Evolutionary conservation across 2,329 filamentous ascomycete species (phyloP).

Genomic region (Hymenoscyphus fructigenus): DNA sequence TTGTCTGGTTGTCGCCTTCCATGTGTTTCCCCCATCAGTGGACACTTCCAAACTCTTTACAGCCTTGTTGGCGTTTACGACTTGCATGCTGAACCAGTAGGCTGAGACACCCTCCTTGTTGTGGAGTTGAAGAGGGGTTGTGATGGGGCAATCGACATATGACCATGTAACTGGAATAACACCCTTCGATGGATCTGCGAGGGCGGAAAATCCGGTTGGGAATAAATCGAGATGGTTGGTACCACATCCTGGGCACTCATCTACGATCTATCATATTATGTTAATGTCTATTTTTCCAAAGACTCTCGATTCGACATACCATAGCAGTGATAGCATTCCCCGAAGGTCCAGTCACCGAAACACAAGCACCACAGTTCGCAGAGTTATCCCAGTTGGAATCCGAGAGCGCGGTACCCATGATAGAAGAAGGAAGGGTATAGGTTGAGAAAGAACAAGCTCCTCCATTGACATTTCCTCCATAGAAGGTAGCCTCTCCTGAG

Average conservation of each 20-base stretch:
- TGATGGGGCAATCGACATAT: slow-evolving; percentile 51
- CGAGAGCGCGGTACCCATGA: slow-evolving; percentile 63
- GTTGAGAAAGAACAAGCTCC: slow-evolving; percentile 63
- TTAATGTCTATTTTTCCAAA: background rate
- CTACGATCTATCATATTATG: slow-evolving; percentile 45
- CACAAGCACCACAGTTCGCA: slow-evolving; percentile 59
- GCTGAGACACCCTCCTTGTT: slow-evolving; percentile 52
- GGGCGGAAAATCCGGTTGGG: slow-evolving; percentile 47
- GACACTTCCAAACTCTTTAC: slow-evolving; percentile 59
- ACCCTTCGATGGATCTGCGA: slow-evolving; percentile 46
- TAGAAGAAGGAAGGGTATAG: slow-evolving; percentile 57
- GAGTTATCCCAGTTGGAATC: slow-evolving; percentile 55
- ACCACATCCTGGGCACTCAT: slow-evolving; percentile 56
- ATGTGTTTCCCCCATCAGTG: slow-evolving; percentile 57
- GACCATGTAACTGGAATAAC: slow-evolving; percentile 51
- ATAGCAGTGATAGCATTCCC: slow-evolving; percentile 63
- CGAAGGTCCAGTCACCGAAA: slow-evolving; percentile 56
- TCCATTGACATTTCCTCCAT: slow-evolving; percentile 55
- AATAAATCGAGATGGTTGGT: slow-evolving; percentile 57
- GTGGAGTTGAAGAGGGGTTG: slow-evolving; percentile 48
- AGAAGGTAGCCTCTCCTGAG: slow-evolving; percentile 50
- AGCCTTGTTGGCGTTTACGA: slow-evolving; percentile 60
- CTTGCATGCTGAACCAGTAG: slow-evolving; percentile 62
- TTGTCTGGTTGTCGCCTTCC: slow-evolving; percentile 54
- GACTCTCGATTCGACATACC: slow-evolving; percentile 42